These are phyloP conservation scores for Closterium sp. DNA, from an alignment of 139 green algal species.

Conservation along the genomic window DNA sequence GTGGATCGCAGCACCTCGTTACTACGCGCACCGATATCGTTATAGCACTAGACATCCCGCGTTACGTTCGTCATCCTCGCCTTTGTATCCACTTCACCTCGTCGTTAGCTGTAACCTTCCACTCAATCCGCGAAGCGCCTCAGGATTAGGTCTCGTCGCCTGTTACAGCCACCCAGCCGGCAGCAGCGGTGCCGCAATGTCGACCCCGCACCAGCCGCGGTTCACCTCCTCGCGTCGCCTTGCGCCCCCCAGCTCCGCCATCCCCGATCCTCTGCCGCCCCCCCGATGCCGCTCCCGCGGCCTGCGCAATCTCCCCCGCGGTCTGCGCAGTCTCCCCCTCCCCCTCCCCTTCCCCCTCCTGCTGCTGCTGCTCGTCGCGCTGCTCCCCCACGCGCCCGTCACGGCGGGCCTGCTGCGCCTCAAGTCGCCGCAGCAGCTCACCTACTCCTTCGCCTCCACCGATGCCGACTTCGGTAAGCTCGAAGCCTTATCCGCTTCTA, in stretches of 20 bases:
- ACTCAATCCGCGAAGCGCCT: too few relatives aligned
- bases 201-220: not conserved
- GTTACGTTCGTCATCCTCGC: too few relatives aligned
- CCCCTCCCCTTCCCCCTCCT: too few relatives aligned
- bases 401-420: not conserved
- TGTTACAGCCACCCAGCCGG: too few relatives aligned
- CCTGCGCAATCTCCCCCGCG: too few relatives aligned
- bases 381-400: not conserved
- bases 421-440: not conserved
- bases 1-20: not conserved
- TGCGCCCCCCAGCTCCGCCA: not conserved
- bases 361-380: not conserved
- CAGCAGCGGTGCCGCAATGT: not conserved
- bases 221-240: not conserved
- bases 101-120: not conserved
- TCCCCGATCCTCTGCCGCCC: not conserved
- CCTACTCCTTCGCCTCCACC: not conserved
- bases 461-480: not conserved
- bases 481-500: too few relatives aligned
- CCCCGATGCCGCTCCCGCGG: too few relatives aligned
- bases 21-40: not conserved
- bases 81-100: not conserved
- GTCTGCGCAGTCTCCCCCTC: too few relatives aligned
- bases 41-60: not conserved
- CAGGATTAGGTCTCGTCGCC: too few relatives aligned